Evolutionary conservation across 1,284 basidiomycete genomes (phyloP), one percentile per base, ranked within the genome.

Genomic region (Rhodotorula glutinis): DNA sequence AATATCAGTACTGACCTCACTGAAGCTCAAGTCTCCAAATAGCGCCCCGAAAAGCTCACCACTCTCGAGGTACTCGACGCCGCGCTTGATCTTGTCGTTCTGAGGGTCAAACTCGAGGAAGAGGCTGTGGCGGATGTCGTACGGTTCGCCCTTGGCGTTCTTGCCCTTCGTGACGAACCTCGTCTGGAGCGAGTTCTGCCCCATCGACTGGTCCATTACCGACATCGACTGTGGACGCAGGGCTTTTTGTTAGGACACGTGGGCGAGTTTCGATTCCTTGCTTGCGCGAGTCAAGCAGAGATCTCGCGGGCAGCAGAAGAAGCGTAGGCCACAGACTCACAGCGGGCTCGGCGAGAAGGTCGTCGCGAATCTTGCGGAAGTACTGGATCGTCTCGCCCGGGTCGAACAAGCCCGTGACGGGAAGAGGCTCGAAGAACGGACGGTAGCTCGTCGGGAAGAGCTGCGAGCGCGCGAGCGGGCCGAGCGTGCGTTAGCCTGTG

Each of bases 11-110:
- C 11, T 19, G 14, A 4, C 11, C 3, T 5, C 10, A 21, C 17
- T 11, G 7, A 11, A 38, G 33, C 33, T 5, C 33, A 38, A 11
- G 11, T 38, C n/a, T 38, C 33, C 33, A 11, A 5, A 38, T 7
- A 38, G 33, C 7, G 11, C 33, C 33, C 33, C 7, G 11, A 38
- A 38, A 11, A 11, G 33, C 59, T 53, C n/a, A 60, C 59, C 52
- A 13, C 29, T 30, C 52, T 54, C 59, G 52, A 60, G 58, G 41
- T 53, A 53, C 59, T 60, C 59, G 52, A 53, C 59, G 27, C 51
- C 59, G n/a, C 52, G 40, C 30, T 53, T 46, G 59, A 60, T 43
- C 59, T 54, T 60, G 59, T 38, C 52, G 16, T 27, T 25, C 33
- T 21, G 5, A 30, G 44, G 44, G 14, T 59, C 57, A 16, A 59